These are phyloP conservation scores for Emmonsiellopsis sp. DNA, from an alignment of 2,329 filamentous ascomycete genomes.

Conservation along the genomic window DNA sequence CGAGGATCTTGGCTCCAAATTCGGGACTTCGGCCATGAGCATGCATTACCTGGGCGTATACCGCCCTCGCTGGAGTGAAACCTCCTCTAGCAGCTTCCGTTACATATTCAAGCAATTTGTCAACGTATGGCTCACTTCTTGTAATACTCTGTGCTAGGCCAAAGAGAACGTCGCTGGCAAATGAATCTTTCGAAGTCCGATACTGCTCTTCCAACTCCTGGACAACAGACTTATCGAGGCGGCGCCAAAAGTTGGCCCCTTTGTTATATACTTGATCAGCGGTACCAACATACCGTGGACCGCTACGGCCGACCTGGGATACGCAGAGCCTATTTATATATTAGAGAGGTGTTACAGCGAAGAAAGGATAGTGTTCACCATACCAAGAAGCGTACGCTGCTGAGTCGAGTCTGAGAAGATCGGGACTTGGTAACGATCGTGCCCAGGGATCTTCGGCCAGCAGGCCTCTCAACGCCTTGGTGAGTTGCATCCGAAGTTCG, in stretches of 20 bases:
- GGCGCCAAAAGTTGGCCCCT: constrained; percentile 20
- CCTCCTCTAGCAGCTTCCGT: constrained; percentile 14
- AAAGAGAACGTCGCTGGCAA: constrained; percentile 17
- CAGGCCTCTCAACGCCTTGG: constrained; percentile 12
- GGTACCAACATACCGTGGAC: constrained; percentile 11
- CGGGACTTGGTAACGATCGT: constrained; percentile 13
- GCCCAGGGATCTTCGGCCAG: constrained; percentile 17
- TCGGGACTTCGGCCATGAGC: constrained; percentile 13
- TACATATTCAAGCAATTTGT: constrained; percentile 15
- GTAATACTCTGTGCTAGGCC: constrained; percentile 20
- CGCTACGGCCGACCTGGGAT: constrained; percentile 9
- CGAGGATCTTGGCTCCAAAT: constrained; percentile 12
- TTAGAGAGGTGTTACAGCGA: not conserved
- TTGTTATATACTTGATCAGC: constrained; percentile 20
- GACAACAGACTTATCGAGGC: constrained; percentile 15
- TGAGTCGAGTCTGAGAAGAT: constrained; percentile 14
- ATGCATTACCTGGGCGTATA: constrained; percentile 19
- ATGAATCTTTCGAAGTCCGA: constrained; percentile 9
- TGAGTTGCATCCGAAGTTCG: constrained; percentile 12
- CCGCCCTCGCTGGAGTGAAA: constrained; percentile 16
- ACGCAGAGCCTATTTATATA: constrained; percentile 12
- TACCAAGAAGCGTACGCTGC: constrained; percentile 17
- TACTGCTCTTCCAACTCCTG: constrained; percentile 18
- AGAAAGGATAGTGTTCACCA: not conserved
- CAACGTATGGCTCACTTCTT: constrained; percentile 11